phyloP scores from a whole-genome alignment of 495 filamentous ascomycete genomes.

The Clohesyomyces aquaticus region DNA sequence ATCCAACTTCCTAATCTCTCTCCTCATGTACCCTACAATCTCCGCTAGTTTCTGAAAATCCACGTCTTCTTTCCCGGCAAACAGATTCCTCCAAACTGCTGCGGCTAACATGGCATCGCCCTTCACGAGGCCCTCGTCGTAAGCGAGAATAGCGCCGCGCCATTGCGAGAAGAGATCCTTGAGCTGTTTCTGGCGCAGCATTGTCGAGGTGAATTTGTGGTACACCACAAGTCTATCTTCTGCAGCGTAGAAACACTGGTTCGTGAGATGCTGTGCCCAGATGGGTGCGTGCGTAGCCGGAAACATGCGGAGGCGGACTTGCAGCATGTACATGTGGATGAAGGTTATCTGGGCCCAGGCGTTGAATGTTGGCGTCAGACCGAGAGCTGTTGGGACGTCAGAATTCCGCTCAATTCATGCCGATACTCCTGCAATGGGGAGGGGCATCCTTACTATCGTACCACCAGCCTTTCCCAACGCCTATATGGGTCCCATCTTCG shows the following conservation, averaged over 20 bases:
- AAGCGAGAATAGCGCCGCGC: slow-evolving; percentile 78
- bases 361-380: slow-evolving; percentile 79
- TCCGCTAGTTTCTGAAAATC: slow-evolving; percentile 72
- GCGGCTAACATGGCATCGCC: slow-evolving; percentile 84
- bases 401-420: not conserved
- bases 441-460: slow-evolving; percentile 65
- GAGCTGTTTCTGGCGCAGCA: slow-evolving; percentile 78
- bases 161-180: slow-evolving; percentile 93
- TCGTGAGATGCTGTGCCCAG: slow-evolving; percentile 77
- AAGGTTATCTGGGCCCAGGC: slow-evolving; percentile 96
- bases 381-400: slow-evolving; percentile 50
- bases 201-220: slow-evolving; percentile 67
- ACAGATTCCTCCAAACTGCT: slow-evolving; percentile 93
- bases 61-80: slow-evolving; percentile 71
- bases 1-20: slow-evolving; percentile 52
- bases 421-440: not conserved
- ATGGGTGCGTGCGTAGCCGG: slow-evolving; percentile 61
- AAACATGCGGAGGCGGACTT: slow-evolving; percentile 80
- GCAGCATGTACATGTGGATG: slow-evolving; percentile 91
- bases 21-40: slow-evolving; percentile 79
- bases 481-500: slow-evolving; percentile 75
- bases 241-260: slow-evolving; percentile 91
- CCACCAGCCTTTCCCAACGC: slow-evolving; percentile 78
- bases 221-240: slow-evolving; percentile 81
- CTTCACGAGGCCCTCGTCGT: slow-evolving; percentile 83